Percentiles rank a stretch among this genome's conserved stretches.
phyloP scores from a whole-genome alignment of 139 green algal species.

The Deuterostichococcus epilithicus region DNA sequence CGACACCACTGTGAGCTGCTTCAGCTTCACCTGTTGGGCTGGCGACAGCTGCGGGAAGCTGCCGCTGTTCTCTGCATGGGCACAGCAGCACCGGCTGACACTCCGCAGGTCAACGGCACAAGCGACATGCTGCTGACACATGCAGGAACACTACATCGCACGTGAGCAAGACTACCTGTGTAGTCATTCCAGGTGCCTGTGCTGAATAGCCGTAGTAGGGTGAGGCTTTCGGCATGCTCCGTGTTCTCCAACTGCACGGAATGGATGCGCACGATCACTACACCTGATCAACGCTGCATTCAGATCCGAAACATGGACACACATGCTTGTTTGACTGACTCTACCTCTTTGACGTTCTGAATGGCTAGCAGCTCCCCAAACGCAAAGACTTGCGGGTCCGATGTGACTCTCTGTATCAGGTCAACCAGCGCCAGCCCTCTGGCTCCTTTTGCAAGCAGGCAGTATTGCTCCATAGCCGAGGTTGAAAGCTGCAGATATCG shows the following conservation, averaged over 20 bases:
- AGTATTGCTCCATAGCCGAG: slow-evolving; percentile 68
- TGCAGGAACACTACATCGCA: too few relatives aligned
- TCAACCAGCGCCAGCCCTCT: slow-evolving; percentile 48
- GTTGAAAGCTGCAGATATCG: not conserved
- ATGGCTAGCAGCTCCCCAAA: slow-evolving; percentile 86
- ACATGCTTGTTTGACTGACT: too few relatives aligned
- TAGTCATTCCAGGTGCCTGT: slow-evolving; percentile 83
- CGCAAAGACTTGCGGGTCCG: slow-evolving; percentile 76
- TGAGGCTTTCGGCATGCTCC: slow-evolving; percentile 23
- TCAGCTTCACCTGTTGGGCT: slow-evolving; percentile 75
- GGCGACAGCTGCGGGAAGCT: slow-evolving; percentile 30
- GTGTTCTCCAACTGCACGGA: slow-evolving; percentile 37
- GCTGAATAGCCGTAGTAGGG: slow-evolving; percentile 75
- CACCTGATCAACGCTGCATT: not conserved
- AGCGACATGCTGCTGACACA: too few relatives aligned
- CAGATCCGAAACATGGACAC: not conserved
- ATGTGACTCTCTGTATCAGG: slow-evolving; percentile 66
- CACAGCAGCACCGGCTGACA: not conserved
- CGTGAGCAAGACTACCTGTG: too few relatives aligned
- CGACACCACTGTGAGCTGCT: slow-evolving; percentile 76
- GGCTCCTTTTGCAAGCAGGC: slow-evolving; percentile 64
- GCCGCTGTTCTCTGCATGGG: slow-evolving; percentile 1
- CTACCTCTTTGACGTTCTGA: slow-evolving; percentile 65
- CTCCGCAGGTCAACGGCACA: too few relatives aligned
- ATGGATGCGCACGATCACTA: not conserved